Percentiles rank a stretch among this genome's conserved stretches.
These are phyloP conservation scores for Leccinum sublutescens DNA, from an alignment of 768 basidiomycete species.

Conservation along the genomic window DNA sequence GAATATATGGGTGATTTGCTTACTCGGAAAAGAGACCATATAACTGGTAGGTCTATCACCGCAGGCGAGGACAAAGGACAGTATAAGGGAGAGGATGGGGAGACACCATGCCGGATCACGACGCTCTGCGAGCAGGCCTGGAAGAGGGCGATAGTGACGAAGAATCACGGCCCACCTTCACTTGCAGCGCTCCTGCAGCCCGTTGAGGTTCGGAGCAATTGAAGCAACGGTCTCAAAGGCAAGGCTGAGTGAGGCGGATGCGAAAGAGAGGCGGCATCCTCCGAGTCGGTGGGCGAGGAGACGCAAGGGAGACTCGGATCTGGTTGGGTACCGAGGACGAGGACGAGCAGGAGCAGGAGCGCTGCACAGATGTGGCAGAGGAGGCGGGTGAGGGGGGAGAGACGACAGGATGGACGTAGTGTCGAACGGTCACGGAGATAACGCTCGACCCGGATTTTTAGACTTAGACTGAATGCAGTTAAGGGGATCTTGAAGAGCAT, in stretches of 20 bases:
- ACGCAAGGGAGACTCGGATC: conserved; percentile 62
- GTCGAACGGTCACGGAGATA: conserved; percentile 49
- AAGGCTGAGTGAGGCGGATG: conserved; percentile 38
- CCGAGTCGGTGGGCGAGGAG: conserved; percentile 41
- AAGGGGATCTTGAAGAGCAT: conserved; percentile 50
- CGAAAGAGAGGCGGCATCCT: conserved; percentile 34
- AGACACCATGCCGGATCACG: too few species aligned
- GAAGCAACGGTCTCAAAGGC: conserved; percentile 58
- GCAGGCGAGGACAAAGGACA: not conserved
- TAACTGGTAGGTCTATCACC: not conserved
- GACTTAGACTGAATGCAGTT: conserved; percentile 50
- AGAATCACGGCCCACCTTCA: conserved; percentile 17
- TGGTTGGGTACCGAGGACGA: conserved; percentile 55
- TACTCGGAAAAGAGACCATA: too few species aligned
- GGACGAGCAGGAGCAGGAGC: conserved; percentile 4
- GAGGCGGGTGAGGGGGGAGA: conserved; percentile 14
- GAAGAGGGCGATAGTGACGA: not conserved
- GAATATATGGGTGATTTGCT: too few species aligned
- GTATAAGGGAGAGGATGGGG: too few species aligned
- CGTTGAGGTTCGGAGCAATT: conserved; percentile 43
- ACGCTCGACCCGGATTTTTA: conserved; percentile 57
- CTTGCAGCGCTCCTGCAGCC: conserved; percentile 9
- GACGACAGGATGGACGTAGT: conserved; percentile 30
- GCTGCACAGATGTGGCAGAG: not conserved
- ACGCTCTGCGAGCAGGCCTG: too few species aligned